Evolutionary conservation across 148 eudicot genomes (phyloP).

Genomic region (Camellia granthamiana): DNA sequence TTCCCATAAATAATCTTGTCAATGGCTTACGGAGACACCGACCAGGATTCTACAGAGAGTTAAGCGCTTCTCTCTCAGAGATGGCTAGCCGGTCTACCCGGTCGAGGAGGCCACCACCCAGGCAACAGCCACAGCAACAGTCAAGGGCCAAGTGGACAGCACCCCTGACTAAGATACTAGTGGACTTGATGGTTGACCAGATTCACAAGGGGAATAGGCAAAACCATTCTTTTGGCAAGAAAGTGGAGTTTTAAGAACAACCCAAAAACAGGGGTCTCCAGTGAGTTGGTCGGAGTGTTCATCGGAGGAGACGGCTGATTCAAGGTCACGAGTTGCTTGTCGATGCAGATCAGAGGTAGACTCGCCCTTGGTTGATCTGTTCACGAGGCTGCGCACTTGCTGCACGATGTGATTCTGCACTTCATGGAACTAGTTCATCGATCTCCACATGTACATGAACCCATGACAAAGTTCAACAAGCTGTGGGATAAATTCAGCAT

Average conservation of each 20-base stretch:
- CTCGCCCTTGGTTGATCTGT: slow-evolving; percentile 51
- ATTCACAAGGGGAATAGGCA: slow-evolving; percentile 45
- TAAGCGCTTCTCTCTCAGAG: slow-evolving; percentile 13
- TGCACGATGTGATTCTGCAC: slow-evolving; percentile 87
- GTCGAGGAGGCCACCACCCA: slow-evolving; percentile 35
- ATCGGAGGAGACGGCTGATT: slow-evolving; percentile 64
- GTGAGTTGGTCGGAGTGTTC: no score
- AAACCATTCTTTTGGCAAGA: slow-evolving; percentile 40
- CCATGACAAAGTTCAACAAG: slow-evolving; percentile 94
- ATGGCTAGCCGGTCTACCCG: slow-evolving; percentile 64
- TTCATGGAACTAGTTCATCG: slow-evolving; percentile 89
- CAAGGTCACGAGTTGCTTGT: slow-evolving; percentile 93
- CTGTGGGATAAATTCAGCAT: slow-evolving; percentile 86
- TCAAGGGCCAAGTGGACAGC: slow-evolving; percentile 77
- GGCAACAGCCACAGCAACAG: slow-evolving; percentile 43
- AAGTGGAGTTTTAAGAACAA: no score
- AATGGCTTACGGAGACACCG: not conserved
- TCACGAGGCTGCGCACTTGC: slow-evolving; percentile 88
- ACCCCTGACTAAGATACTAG: slow-evolving; percentile 51
- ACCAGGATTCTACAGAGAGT: not conserved
- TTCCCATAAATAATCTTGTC: not conserved
- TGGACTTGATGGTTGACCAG: slow-evolving; percentile 66
- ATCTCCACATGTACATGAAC: slow-evolving; percentile 99
- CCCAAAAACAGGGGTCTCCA: no score
- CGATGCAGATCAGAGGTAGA: slow-evolving; percentile 91